Conservation (phyloP, 805 yeast species). For the Hanseniaspora singularis region DNA sequence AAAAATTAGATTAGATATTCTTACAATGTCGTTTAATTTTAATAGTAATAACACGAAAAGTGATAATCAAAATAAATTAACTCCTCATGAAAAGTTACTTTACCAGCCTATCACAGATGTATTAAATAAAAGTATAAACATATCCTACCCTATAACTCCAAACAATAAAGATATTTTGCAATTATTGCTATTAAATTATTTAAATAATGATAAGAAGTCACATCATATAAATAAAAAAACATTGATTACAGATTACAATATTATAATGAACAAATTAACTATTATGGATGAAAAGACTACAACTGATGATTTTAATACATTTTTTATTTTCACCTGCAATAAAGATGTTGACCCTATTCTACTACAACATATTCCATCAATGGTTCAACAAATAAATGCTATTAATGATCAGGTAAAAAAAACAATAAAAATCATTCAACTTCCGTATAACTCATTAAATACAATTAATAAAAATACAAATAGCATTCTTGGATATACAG, state of each 20-base stretch:
- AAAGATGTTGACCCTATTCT: constrained; percentile 1
- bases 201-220: not conserved
- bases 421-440: not conserved
- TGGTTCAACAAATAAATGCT: not conserved
- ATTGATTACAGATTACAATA: constrained; percentile 4
- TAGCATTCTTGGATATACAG: not conserved
- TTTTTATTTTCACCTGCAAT: constrained; percentile 3
- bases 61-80: not conserved
- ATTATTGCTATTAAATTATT: not conserved
- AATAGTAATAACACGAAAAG: constrained; percentile 9
- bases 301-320: not conserved
- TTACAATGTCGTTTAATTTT: too few species aligned
- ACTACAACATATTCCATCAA: constrained; percentile 1
- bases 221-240: not conserved
- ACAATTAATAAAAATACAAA: not conserved
- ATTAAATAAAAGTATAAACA: not conserved
- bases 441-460: constrained; percentile 1
- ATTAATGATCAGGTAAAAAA: not conserved
- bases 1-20: too few species aligned
- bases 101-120: constrained; percentile 2
- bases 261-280: not conserved
- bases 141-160: not conserved
- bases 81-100: not conserved
- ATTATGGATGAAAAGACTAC: not conserved
- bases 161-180: constrained; percentile 6